These are phyloP conservation scores for Coemansia sp. DNA, from an alignment of 192 early-diverging fungal species.

Conservation along the genomic window DNA sequence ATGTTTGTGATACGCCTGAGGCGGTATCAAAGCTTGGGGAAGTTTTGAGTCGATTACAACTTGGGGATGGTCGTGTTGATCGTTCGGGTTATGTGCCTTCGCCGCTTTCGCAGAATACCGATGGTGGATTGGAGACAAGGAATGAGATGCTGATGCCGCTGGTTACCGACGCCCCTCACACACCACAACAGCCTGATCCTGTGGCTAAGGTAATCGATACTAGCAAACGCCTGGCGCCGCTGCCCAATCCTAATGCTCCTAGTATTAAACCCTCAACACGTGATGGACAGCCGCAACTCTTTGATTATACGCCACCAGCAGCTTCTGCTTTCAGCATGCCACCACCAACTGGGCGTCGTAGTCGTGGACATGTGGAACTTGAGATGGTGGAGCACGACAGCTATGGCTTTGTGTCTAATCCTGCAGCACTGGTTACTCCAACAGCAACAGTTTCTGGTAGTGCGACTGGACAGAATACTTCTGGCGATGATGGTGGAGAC, in stretches of 20 bases:
- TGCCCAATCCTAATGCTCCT: slow-evolving; percentile 52
- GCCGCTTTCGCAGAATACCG: slow-evolving; percentile 25
- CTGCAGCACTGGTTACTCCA: slow-evolving; percentile 24
- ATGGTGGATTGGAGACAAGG: slow-evolving; percentile 12
- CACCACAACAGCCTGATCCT: slow-evolving; percentile 18
- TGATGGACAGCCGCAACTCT: slow-evolving; percentile 43
- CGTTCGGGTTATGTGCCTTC: slow-evolving; percentile 16
- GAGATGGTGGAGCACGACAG: slow-evolving; percentile 43
- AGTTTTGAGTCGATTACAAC: slow-evolving; percentile 33
- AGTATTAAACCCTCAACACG: slow-evolving; percentile 27
- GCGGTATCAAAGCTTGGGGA: slow-evolving; percentile 40
- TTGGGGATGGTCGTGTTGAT: neutral
- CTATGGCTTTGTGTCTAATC: slow-evolving; percentile 52
- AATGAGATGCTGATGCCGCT: slow-evolving; percentile 44
- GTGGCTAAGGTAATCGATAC: slow-evolving; percentile 19
- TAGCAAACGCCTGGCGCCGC: slow-evolving; percentile 31
- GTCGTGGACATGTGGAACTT: slow-evolving; percentile 44
- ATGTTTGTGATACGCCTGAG: slow-evolving; percentile 31
- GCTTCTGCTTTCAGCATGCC: slow-evolving; percentile 6
- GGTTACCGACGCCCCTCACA: slow-evolving; percentile 16
- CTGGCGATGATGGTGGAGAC: slow-evolving; percentile 13
- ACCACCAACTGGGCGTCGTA: slow-evolving; percentile 10
- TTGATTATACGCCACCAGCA: slow-evolving; percentile 35
- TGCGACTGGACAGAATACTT: neutral
- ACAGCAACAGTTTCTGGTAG: neutral